A percentile compares a stretch with the other conserved stretches of the same genome.
Evolutionary conservation across 352 stramenopile genomes (phyloP).

Genomic region (Globisporangium yorkense): DNA sequence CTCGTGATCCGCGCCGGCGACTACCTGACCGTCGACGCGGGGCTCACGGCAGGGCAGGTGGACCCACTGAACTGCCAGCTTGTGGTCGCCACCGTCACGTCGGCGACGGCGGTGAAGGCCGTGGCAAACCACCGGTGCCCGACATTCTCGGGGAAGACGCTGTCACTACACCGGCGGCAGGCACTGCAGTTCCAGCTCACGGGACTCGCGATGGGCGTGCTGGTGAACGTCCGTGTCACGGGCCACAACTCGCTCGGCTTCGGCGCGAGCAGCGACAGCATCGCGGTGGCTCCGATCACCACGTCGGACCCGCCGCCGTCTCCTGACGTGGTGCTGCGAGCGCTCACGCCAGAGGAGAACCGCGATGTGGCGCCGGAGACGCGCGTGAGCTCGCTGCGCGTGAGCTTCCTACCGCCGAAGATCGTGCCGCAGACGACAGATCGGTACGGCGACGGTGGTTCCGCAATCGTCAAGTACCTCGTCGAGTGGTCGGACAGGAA

Average conservation of each 20-base stretch:
- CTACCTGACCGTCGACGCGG: slow-evolving; percentile 44
- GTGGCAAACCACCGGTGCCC: slow-evolving; percentile 36
- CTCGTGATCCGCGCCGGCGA: slow-evolving; percentile 25
- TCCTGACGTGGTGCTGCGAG: slow-evolving; percentile 47
- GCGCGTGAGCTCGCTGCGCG: slow-evolving; percentile 79
- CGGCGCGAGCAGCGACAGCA: slow-evolving; percentile 51
- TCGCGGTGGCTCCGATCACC: slow-evolving; percentile 79
- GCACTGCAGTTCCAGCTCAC: slow-evolving; percentile 74
- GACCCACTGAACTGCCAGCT: slow-evolving; percentile 47
- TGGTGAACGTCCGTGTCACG: slow-evolving; percentile 87
- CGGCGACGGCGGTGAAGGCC: slow-evolving; percentile 27
- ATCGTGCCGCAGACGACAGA: slow-evolving; percentile 38
- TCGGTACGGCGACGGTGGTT: slow-evolving; percentile 81
- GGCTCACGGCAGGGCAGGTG: neutral
- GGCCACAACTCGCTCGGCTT: slow-evolving; percentile 92
- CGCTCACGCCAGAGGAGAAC: slow-evolving; percentile 38
- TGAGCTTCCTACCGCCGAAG: slow-evolving; percentile 71
- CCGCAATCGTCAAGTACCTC: slow-evolving; percentile 83
- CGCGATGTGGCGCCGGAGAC: slow-evolving; percentile 18
- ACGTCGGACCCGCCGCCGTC: slow-evolving; percentile 84
- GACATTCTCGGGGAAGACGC: slow-evolving; percentile 30
- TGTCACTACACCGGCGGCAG: slow-evolving; percentile 48
- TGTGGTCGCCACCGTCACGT: slow-evolving; percentile 24
- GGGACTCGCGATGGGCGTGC: slow-evolving; percentile 79
- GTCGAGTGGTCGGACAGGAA: slow-evolving; percentile 90